Conservation (phyloP, 1,139 yeast genomes). For the Magnusiomyces fungicola region DNA sequence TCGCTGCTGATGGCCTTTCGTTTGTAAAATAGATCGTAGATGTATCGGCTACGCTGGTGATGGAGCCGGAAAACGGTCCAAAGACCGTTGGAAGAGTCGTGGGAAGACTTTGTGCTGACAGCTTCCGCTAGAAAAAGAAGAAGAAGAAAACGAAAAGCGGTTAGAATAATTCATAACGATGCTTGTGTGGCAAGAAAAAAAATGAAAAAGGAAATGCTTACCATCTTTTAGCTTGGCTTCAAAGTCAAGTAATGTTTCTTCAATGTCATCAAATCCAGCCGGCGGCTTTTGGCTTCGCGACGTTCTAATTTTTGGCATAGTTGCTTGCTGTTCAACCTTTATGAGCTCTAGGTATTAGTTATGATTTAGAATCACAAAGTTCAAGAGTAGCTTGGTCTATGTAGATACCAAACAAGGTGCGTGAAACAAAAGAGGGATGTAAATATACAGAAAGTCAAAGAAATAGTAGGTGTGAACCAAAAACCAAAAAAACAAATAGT, state of each 20-base stretch:
- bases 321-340: too few species aligned
- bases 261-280: conserved; percentile 66
- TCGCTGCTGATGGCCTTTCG: conserved; percentile 52
- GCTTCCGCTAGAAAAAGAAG: not conserved
- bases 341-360: too few species aligned
- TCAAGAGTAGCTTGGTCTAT: too few species aligned
- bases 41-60: conserved; percentile 70
- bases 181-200: conserved; percentile 18
- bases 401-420: too few species aligned
- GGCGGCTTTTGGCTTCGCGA: conserved; percentile 52
- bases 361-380: too few species aligned
- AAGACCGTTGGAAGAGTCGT: conserved; percentile 36
- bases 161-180: not conserved
- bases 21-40: conserved; percentile 67
- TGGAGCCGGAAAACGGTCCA: conserved; percentile 68
- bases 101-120: conserved; percentile 3
- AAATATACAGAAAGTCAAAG: too few species aligned
- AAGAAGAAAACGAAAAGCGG: not conserved
- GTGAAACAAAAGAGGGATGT: too few species aligned
- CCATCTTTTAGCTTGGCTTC: conserved; percentile 54
- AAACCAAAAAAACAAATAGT: too few species aligned
- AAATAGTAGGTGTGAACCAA: too few species aligned
- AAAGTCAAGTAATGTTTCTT: conserved; percentile 60
- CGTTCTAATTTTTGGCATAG: conserved; percentile 43
- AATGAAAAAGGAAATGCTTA: conserved; percentile 28